Conservation (phyloP, 305 asterid genomes). For the Fraxinus floribunda region DNA sequence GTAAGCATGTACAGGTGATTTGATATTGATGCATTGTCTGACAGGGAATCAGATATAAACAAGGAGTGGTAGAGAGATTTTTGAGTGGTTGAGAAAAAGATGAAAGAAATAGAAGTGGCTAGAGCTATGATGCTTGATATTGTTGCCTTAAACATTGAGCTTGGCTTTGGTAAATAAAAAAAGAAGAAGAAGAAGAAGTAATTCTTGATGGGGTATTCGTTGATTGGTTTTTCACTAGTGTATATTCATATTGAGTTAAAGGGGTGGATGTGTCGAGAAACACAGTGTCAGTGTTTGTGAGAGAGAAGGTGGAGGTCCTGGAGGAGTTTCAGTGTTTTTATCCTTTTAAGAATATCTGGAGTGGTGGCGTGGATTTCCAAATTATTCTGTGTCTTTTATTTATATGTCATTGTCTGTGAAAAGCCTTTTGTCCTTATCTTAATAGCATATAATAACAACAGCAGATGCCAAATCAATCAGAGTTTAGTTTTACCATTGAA, state of each 20-base stretch:
- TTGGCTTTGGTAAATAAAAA: neutral
- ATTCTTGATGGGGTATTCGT: neutral
- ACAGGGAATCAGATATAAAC: slow-evolving; percentile 48
- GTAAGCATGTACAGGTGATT: slow-evolving; percentile 63
- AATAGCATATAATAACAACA: neutral
- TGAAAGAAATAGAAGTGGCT: slow-evolving; percentile 36
- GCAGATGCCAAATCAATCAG: neutral
- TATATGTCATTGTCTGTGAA: neutral
- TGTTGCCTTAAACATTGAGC: slow-evolving; percentile 29
- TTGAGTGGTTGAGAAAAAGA: slow-evolving; percentile 30
- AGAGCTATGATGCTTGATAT: slow-evolving; percentile 33
- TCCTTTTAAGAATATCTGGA: neutral
- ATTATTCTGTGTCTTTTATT: neutral
- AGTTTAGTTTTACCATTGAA: neutral
- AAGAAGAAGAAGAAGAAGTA: too few species aligned
- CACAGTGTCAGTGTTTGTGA: neutral
- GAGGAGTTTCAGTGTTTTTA: neutral
- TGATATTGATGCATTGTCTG: slow-evolving; percentile 59
- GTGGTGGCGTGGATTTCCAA: neutral
- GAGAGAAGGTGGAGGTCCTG: neutral
- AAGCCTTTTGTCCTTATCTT: neutral
- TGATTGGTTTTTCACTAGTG: neutral
- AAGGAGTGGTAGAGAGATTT: slow-evolving; percentile 58
- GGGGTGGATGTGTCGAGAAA: neutral
- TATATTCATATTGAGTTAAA: neutral